phyloP scores from a whole-genome alignment of 1,284 basidiomycete genomes.

The Irpex rosettiformis region DNA sequence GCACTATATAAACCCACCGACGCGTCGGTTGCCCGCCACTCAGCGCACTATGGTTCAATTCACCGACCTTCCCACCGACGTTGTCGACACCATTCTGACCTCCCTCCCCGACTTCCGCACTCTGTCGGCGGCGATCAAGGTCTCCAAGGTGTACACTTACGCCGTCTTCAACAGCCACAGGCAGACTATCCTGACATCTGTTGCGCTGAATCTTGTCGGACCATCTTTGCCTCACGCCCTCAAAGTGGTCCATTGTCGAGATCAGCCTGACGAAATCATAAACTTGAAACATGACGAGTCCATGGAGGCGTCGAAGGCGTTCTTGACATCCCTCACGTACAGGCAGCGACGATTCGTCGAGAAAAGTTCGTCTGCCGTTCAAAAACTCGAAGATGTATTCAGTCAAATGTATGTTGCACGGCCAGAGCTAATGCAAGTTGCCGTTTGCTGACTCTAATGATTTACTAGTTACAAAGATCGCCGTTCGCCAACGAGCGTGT shows the following conservation, averaged over 20 bases:
- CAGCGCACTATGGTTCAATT: constrained; percentile 6
- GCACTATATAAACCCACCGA: too few species aligned
- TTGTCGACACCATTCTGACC: constrained; percentile 31
- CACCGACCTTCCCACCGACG: constrained; percentile 21
- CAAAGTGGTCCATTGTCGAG: constrained; percentile 19
- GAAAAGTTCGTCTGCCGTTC: constrained; percentile 20
- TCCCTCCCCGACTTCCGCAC: constrained; percentile 28
- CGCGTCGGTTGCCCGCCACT: too few species aligned
- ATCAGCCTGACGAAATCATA: neutral
- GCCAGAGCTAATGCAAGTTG: constrained; percentile 1
- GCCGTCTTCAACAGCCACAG: constrained; percentile 30
- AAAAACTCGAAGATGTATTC: constrained; percentile 30
- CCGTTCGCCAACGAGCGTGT: constrained; percentile 19
- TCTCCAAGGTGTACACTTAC: constrained; percentile 28
- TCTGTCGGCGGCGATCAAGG: constrained; percentile 26
- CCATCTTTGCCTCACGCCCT: constrained; percentile 30
- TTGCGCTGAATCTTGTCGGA: constrained; percentile 34
- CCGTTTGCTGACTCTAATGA: neutral
- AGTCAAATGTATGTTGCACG: constrained; percentile 32
- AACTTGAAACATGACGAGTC: too few species aligned
- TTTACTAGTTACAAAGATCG: constrained; percentile 31
- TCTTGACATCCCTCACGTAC: neutral
- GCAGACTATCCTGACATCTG: constrained; percentile 28
- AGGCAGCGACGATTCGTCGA: constrained; percentile 16
- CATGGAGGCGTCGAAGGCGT: too few species aligned